phyloP scores from a whole-genome alignment of 352 stramenopile genomes.

The Elongisporangium senticosum region DNA sequence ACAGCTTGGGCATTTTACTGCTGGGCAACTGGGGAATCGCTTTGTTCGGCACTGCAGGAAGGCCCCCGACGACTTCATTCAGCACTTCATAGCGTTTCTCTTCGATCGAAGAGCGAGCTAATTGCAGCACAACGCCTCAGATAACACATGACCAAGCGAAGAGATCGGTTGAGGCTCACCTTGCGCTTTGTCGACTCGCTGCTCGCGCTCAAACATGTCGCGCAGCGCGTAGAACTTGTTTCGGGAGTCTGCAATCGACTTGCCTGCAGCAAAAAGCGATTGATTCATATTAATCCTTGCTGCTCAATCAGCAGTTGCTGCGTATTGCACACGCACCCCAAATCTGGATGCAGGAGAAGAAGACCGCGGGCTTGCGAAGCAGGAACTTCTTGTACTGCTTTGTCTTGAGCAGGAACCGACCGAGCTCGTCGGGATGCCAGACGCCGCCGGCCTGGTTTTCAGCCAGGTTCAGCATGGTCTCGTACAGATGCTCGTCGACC shows the following conservation, averaged over 20 bases:
- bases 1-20: slow-evolving; percentile 39
- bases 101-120: neutral
- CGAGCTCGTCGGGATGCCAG: slow-evolving; percentile 67
- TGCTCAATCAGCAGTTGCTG: neutral
- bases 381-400: slow-evolving; percentile 48
- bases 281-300: neutral
- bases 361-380: slow-evolving; percentile 26
- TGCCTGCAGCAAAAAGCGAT: slow-evolving; percentile 20
- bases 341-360: slow-evolving; percentile 65
- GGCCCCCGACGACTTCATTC: slow-evolving; percentile 23
- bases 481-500: slow-evolving; percentile 65
- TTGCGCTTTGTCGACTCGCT: slow-evolving; percentile 4
- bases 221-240: slow-evolving; percentile 72
- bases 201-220: slow-evolving; percentile 56
- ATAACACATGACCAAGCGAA: neutral
- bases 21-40: slow-evolving; percentile 4
- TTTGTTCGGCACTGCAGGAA: slow-evolving; percentile 29
- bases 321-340: slow-evolving; percentile 27
- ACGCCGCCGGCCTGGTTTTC: slow-evolving; percentile 58
- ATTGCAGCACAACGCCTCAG: neutral
- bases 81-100: slow-evolving; percentile 9
- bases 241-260: slow-evolving; percentile 50
- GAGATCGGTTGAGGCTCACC: neutral
- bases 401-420: slow-evolving; percentile 51
- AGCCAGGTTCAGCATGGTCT: slow-evolving; percentile 45